A percentile compares a stretch with the other conserved stretches of the same genome.
These are phyloP conservation scores for Aspergillus sclerotialis DNA, from an alignment of 2,329 filamentous ascomycete species.

Conservation along the genomic window DNA sequence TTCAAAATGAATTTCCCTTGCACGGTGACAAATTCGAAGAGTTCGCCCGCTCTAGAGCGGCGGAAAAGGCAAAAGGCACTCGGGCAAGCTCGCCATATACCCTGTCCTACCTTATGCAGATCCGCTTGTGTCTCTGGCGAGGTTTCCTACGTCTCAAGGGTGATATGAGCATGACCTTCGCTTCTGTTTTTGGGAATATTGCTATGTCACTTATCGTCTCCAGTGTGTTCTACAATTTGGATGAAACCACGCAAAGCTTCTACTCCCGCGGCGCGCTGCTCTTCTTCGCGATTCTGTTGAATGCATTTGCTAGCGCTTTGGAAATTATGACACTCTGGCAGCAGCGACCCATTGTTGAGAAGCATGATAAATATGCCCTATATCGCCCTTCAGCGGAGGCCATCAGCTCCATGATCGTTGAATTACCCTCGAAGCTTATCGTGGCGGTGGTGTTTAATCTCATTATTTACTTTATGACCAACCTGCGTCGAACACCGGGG, in stretches of 20 bases:
- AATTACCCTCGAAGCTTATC: slow-evolving; percentile 71
- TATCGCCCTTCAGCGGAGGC: slow-evolving; percentile 91
- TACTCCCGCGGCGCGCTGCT: slow-evolving; percentile 69
- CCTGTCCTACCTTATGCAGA: slow-evolving; percentile 67
- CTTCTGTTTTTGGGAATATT: slow-evolving; percentile 59
- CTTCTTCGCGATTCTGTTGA: slow-evolving; percentile 81
- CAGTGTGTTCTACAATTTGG: slow-evolving; percentile 71
- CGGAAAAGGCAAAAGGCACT: slow-evolving; percentile 33
- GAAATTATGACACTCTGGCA: slow-evolving; percentile 81
- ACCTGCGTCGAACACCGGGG: slow-evolving; percentile 64
- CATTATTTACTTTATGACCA: slow-evolving; percentile 78
- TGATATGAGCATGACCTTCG: slow-evolving; percentile 66
- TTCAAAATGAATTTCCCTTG: slow-evolving; percentile 29
- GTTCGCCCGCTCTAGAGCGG: slow-evolving; percentile 31
- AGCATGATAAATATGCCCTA: slow-evolving; percentile 76
- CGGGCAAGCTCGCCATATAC: slow-evolving; percentile 72
- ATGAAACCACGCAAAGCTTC: slow-evolving; percentile 60
- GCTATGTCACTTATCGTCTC: slow-evolving; percentile 68
- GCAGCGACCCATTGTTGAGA: slow-evolving; percentile 87
- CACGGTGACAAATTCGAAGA: slow-evolving; percentile 27
- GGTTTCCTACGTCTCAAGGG: slow-evolving; percentile 67
- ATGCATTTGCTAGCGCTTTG: slow-evolving; percentile 68
- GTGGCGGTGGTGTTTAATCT: slow-evolving; percentile 72
- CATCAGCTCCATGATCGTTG: slow-evolving; percentile 74
- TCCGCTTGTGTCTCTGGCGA: slow-evolving; percentile 70